Conservation (phyloP, 2,329 filamentous ascomycete species). For the Epicoccum sorghinum region DNA sequence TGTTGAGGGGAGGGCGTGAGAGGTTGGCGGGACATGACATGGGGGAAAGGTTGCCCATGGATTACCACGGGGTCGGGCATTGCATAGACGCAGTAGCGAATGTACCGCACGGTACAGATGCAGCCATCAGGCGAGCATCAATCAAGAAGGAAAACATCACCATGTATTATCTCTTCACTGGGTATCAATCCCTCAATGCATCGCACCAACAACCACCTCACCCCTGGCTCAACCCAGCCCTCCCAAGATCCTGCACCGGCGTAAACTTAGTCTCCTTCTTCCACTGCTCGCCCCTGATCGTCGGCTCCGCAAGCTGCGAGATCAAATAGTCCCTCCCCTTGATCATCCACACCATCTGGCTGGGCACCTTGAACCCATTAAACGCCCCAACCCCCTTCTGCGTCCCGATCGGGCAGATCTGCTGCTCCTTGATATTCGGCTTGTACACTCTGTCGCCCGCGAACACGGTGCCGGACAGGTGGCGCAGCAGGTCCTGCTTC, state of each 20-base stretch:
- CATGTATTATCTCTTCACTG: background rate
- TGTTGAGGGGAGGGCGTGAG: slow-evolving; percentile 15
- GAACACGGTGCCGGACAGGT: slow-evolving; percentile 32
- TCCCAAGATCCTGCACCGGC: slow-evolving; percentile 30
- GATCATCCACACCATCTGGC: slow-evolving; percentile 50
- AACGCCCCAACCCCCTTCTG: slow-evolving; percentile 47
- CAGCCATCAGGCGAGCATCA: background rate
- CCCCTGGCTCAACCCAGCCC: slow-evolving; percentile 31
- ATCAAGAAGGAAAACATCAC: background rate
- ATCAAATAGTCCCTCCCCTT: slow-evolving; percentile 53
- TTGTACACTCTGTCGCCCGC: slow-evolving; percentile 41
- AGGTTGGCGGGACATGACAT: background rate
- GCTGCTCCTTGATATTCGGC: slow-evolving; percentile 42
- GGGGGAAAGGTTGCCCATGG: no score
- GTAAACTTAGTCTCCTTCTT: slow-evolving; percentile 47
- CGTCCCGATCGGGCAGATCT: slow-evolving; percentile 45
- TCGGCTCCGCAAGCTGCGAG: slow-evolving; percentile 30
- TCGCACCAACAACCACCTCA: slow-evolving; percentile 2
- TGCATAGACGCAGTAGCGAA: background rate
- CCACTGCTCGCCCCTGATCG: slow-evolving; percentile 39
- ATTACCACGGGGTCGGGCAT: background rate
- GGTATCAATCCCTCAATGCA: slow-evolving; percentile 3
- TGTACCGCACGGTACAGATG: background rate
- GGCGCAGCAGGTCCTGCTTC: slow-evolving; percentile 52
- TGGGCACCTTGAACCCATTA: slow-evolving; percentile 47